Base-by-base conservation (phyloP, 129 eudicot species). In the Deinandra increscens region DNA sequence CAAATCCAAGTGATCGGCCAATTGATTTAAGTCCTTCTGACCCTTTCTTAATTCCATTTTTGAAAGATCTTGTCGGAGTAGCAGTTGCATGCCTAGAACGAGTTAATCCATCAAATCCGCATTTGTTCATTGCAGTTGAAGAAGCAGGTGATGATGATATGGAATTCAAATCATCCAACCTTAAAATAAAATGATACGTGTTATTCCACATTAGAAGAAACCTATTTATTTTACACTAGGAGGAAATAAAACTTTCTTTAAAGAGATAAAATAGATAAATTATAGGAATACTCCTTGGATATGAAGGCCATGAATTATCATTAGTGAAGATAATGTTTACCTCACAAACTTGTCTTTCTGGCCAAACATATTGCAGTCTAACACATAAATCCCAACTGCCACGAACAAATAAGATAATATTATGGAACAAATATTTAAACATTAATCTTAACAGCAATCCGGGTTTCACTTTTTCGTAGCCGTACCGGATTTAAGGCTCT, bases 1-100 rank as follows among this genome's bases (percentile, higher is more conserved):
- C 91, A 42, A 86, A 82, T 64, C 90, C 87, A 69, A 91, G 88
- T 44, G 92, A 77, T 64, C 88, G 82, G 17, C 97, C 92, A 50
- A 91, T 80, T 61, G 97, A 84, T 64, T 72, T 82, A 37, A 91
- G 96, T 78, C 97, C 97, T 81, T 88, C 84, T 37, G 96, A 85
- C 64, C 97, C 96, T 80, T 79, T 88, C 60, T 29, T 81, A 73
- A 86, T 75, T 46, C 97, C 89, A 60, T 73, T 78, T 72, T 84
- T 91, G 68, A 88, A 88, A 3, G 96, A 88, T 55, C 69, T 84
- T 12, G 94, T 80, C 31, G 96, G 86, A 60, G 78, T 58, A 71
- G 55, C 81, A 38, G 78, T 43, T 69, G 80, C 53, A 69, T 72
- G 80, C 60, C 77, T 61, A 51, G 81, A 48, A 66, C 81, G 83